phyloP scores from a whole-genome alignment of 2,329 filamentous ascomycete species.

The Whalleya microplaca region DNA sequence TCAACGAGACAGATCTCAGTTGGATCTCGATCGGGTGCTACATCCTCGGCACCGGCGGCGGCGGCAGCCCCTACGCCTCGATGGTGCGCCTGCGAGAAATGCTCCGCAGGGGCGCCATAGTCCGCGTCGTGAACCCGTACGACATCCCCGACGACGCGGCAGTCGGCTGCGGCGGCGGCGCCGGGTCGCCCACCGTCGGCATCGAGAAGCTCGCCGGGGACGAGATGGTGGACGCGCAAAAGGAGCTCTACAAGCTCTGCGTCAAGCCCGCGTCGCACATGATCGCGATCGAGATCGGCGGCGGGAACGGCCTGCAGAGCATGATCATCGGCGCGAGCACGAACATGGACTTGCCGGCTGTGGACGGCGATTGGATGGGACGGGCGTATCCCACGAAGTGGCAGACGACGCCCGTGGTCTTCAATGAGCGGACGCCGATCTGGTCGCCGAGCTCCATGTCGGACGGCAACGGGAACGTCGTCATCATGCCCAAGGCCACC shows the following conservation, averaged over 20 bases:
- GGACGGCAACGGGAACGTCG: conserved; percentile 47
- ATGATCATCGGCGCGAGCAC: conserved; percentile 58
- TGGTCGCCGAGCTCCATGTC: conserved; percentile 49
- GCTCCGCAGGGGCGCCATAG: conserved; percentile 52
- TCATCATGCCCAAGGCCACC: conserved; percentile 50
- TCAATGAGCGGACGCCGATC: conserved; percentile 51
- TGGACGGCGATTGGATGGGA: conserved; percentile 63
- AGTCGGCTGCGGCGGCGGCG: conserved; percentile 60
- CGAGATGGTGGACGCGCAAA: conserved; percentile 56
- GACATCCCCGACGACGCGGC: conserved; percentile 54
- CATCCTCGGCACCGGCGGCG: conserved; percentile 64
- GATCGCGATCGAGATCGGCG: conserved; percentile 69
- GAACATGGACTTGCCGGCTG: conserved; percentile 54
- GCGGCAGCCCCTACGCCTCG: conserved; percentile 57
- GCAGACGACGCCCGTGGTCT: conserved; percentile 59
- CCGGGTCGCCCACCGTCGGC: conserved; percentile 62
- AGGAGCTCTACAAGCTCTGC: conserved; percentile 55
- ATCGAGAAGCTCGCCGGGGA: conserved; percentile 64
- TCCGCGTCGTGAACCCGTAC: conserved; percentile 55
- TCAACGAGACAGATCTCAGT: conserved; percentile 60
- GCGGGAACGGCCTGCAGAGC: conserved; percentile 64
- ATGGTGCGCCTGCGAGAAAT: conserved; percentile 56
- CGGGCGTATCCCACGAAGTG: conserved; percentile 58
- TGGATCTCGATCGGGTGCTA: conserved; percentile 64
- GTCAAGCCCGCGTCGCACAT: conserved; percentile 54